Base-by-base conservation (phyloP, 208 protist species). In the Acanthamoeba castellanii region DNA sequence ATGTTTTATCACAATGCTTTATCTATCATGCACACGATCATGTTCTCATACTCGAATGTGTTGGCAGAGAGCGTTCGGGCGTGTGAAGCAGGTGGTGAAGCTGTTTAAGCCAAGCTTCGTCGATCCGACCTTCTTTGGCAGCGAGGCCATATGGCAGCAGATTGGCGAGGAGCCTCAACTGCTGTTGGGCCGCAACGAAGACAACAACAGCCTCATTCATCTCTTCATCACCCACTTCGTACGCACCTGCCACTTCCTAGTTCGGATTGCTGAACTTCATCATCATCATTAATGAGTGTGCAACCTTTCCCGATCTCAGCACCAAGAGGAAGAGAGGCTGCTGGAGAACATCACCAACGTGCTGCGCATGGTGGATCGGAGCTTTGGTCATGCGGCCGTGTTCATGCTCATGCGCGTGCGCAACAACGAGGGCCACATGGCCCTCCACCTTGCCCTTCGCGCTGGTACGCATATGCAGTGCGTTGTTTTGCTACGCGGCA, bases 181-280 rank as follows among this genome's bases (percentile, higher is more conserved):
- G 20, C 64, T 72, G 64, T 72, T 72, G 64, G 64, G 27, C 20
- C 64, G 64, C 64, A 32, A 72, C 30, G 64, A 72, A 9, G 64
- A 72, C 64, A 72, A 72, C 64, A 72, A 72, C 64, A 72, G 27
- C 27, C 30, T 72, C 64, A 72, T 72, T 72, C 64, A 72, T 72
- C 64, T 72, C 64, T 32, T 72, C 64, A 72, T 72, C 64, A 72
- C 20, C 30, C 64, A 72, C 64, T 72, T 72, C 30, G 64, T 72
- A 72, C 64, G 20, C 30, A 25, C 30, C 64, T 72, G 20, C 64
- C 64, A 7, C 27, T 32, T 72, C 30, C 64, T 72, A 34, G 64
- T 34, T 72, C 64, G 30, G 64, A 72, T 32, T 72, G 30, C 20
- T 32, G 30, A 72, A 32, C 20, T 72, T 13, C 13, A 22, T 34